A percentile compares a stretch with the other conserved stretches of the same genome.
These are phyloP conservation scores for Penicillium nordicum DNA, from an alignment of 2,329 filamentous ascomycete genomes.

Conservation along the genomic window DNA sequence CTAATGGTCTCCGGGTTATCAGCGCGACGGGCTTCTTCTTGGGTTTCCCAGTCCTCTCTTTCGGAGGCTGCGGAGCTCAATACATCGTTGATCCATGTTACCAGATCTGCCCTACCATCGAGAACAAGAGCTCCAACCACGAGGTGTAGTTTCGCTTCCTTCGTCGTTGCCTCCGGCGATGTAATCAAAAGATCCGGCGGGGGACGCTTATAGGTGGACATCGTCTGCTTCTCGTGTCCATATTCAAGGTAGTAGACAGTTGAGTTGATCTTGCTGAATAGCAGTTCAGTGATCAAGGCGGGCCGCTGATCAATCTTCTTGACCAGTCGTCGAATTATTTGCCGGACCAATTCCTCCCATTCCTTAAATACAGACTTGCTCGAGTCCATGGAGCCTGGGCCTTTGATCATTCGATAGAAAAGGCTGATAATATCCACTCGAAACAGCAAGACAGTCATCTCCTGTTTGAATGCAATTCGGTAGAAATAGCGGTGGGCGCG, in stretches of 20 bases:
- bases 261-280: slow-evolving; percentile 86
- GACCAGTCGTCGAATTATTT: slow-evolving; percentile 75
- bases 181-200: slow-evolving; percentile 83
- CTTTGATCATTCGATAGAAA: slow-evolving; percentile 88
- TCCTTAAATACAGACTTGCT: slow-evolving; percentile 70
- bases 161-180: slow-evolving; percentile 59
- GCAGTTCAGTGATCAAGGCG: slow-evolving; percentile 81
- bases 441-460: slow-evolving; percentile 83
- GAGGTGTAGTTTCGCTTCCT: slow-evolving; percentile 71
- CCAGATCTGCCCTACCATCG: slow-evolving; percentile 68
- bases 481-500: slow-evolving; percentile 92
- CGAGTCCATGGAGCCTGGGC: slow-evolving; percentile 70
- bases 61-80: slow-evolving; percentile 67
- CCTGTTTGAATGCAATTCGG: slow-evolving; percentile 89
- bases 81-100: slow-evolving; percentile 78
- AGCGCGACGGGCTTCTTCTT: slow-evolving; percentile 58
- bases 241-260: slow-evolving; percentile 87
- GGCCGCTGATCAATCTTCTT: slow-evolving; percentile 83
- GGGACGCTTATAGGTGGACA: slow-evolving; percentile 62
- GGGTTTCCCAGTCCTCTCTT: slow-evolving; percentile 72
- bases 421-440: slow-evolving; percentile 86
- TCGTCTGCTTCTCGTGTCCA: slow-evolving; percentile 76
- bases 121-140: slow-evolving; percentile 76
- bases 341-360: slow-evolving; percentile 85
- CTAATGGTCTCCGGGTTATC: slow-evolving; percentile 32